Evolutionary conservation across 208 protist genomes (phyloP), one percentile per base, ranked within the genome.

Genomic region (Jaenimonas drosophilae): DNA sequence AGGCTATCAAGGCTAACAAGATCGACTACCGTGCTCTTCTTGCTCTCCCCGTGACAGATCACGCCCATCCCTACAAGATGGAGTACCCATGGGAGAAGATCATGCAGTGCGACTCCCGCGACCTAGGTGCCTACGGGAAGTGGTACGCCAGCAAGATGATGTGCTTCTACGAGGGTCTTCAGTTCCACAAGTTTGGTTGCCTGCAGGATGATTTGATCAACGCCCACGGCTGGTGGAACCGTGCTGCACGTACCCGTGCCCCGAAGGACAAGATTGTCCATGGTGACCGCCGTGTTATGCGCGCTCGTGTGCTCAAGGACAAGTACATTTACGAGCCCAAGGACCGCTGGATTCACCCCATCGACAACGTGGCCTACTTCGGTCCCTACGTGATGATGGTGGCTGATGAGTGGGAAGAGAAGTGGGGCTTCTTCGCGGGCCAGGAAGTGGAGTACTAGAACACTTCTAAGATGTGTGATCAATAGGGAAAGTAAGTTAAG

Each of bases 1-100:
- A 73, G 54, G 86, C 86, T 17, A 84, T 94, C 59, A 94, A 94
- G 66, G 81, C 81, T 27, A 94, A 94, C 75, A 94, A 91, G 71
- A 73, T 94, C 51, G 86, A 94, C 64, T 87, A 88, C 62, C 79
- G 79, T 28, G 76, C 80, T 28, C 69, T 94, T 11, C 79, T 94
- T 30, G 79, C 86, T 36, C 77, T 94, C 32, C 86, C 86, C 36
- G 86, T 94, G 33, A 89, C 78, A 2, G 86, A 94, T 60, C 76
- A 86, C 59, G 86, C 86, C 24, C 86, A 94, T 50, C 86, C 86
- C n/a, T 94, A 94, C 76, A 87, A 91, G 61, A 82, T 91, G 76
- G 81, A 94, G 64, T 88, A 91, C 44, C 80, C 86, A 39, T 94
- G 86, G 86, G 81, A 94, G 74, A 88, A 88, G 61, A 68, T 89